These are phyloP conservation scores for Fusarium concolor DNA, from an alignment of 2,329 filamentous ascomycete species.

Conservation along the genomic window DNA sequence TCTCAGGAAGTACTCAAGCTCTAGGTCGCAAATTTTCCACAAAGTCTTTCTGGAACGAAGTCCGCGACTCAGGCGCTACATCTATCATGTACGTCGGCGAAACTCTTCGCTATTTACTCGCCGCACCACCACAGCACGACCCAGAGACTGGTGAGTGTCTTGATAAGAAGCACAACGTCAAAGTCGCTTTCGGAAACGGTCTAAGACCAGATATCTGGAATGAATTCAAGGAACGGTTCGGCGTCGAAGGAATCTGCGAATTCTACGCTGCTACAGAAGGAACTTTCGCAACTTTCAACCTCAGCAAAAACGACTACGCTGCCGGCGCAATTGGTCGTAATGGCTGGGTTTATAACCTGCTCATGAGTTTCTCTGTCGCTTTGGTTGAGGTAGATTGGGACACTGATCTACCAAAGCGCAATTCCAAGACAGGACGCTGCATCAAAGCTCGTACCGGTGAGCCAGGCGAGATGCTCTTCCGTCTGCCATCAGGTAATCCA, in stretches of 20 bases:
- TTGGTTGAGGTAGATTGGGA: slow-evolving; percentile 79
- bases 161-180: slow-evolving; percentile 79
- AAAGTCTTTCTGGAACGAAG: slow-evolving; percentile 80
- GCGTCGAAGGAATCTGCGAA: slow-evolving; percentile 77
- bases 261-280: slow-evolving; percentile 87
- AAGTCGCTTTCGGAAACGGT: slow-evolving; percentile 84
- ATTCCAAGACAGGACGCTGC: slow-evolving; percentile 77
- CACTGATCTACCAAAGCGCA: slow-evolving; percentile 74
- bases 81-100: slow-evolving; percentile 90
- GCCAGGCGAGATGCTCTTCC: slow-evolving; percentile 80
- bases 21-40: slow-evolving; percentile 84
- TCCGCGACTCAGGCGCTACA: slow-evolving; percentile 76
- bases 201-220: slow-evolving; percentile 89
- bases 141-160: slow-evolving; percentile 73
- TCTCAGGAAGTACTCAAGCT: slow-evolving; percentile 73
- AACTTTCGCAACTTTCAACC: slow-evolving; percentile 76
- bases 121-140: slow-evolving; percentile 72
- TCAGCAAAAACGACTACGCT: slow-evolving; percentile 76
- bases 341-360: slow-evolving; percentile 68
- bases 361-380: slow-evolving; percentile 63
- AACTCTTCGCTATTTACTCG: slow-evolving; percentile 83
- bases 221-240: slow-evolving; percentile 83
- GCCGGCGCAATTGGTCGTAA: slow-evolving; percentile 83
- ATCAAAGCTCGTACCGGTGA: slow-evolving; percentile 67
- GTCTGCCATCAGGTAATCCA: slow-evolving; percentile 74